Evolutionary conservation across 306 rosid genomes (phyloP).

Genomic region (Urtica urens): DNA sequence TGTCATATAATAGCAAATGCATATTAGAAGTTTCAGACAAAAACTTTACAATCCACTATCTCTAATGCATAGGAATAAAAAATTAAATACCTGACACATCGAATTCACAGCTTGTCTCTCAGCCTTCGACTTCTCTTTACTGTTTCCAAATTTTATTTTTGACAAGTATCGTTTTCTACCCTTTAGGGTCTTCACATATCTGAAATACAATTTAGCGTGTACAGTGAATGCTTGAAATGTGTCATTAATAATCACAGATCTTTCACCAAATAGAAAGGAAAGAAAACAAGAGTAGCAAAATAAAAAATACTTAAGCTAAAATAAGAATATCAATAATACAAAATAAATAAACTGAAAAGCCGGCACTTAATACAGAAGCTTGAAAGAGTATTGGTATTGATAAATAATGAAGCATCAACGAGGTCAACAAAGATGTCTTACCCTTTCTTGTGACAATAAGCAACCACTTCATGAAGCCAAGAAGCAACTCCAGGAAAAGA

Average conservation of each 20-base stretch:
- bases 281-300: not conserved
- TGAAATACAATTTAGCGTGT: constrained; percentile 27
- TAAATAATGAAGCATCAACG: too few relatives aligned
- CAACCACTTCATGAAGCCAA: constrained; percentile 81
- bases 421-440: too few relatives aligned
- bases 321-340: too few relatives aligned
- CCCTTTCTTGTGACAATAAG: constrained; percentile 71
- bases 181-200: constrained; percentile 66
- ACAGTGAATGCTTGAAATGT: too few relatives aligned
- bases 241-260: not conserved
- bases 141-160: constrained; percentile 68
- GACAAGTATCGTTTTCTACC: constrained; percentile 89
- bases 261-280: too few relatives aligned
- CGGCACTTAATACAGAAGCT: too few relatives aligned
- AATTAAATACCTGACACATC: constrained; percentile 65
- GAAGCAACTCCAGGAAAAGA: constrained; percentile 86
- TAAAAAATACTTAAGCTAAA: too few relatives aligned
- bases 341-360: not conserved
- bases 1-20: constrained; percentile 16
- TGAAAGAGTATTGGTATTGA: too few relatives aligned
- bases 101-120: constrained; percentile 98
- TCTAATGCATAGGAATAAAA: constrained; percentile 9
- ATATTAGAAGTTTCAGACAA: not conserved
- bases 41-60: not conserved
- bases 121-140: constrained; percentile 71